Evolutionary conservation across 2,329 filamentous ascomycete genomes (phyloP).

Genomic region (Pseudogymnoascus verrucosus): DNA sequence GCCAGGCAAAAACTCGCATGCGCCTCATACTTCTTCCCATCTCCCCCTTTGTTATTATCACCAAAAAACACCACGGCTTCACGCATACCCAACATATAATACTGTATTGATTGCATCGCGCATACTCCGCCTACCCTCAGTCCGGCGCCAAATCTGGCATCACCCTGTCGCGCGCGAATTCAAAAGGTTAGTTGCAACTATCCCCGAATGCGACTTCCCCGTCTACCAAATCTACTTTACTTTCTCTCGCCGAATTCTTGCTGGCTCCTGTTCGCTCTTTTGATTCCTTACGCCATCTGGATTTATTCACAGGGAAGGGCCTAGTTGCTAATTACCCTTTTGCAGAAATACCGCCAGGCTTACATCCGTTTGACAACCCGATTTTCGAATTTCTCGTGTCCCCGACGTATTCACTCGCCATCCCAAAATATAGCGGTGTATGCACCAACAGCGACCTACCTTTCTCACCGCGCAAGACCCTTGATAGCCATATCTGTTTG

Average conservation of each 20-base stretch:
- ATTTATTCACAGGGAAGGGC: neutral
- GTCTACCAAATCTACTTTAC: neutral
- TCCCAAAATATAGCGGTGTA: neutral
- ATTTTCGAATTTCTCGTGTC: neutral
- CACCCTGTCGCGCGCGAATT: constrained; percentile 6
- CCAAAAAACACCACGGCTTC: constrained; percentile 1
- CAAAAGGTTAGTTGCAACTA: neutral
- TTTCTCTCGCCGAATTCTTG: neutral
- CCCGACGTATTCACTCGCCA: neutral
- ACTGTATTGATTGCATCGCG: neutral
- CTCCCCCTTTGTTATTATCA: constrained; percentile 6
- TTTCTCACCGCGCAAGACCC: neutral
- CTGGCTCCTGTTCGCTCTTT: neutral
- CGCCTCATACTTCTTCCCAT: neutral
- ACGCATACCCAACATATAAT: neutral
- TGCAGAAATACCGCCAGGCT: neutral
- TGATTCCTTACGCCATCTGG: neutral
- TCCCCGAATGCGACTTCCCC: neutral
- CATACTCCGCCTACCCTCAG: neutral
- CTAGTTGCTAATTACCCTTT: neutral
- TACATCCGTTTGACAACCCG: neutral
- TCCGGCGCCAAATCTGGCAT: neutral
- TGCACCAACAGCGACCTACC: neutral
- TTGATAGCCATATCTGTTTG: neutral
- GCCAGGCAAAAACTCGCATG: constrained; percentile 7